phyloP scores from a whole-genome alignment of 768 basidiomycete genomes.

The Pisolithus orientalis region DNA sequence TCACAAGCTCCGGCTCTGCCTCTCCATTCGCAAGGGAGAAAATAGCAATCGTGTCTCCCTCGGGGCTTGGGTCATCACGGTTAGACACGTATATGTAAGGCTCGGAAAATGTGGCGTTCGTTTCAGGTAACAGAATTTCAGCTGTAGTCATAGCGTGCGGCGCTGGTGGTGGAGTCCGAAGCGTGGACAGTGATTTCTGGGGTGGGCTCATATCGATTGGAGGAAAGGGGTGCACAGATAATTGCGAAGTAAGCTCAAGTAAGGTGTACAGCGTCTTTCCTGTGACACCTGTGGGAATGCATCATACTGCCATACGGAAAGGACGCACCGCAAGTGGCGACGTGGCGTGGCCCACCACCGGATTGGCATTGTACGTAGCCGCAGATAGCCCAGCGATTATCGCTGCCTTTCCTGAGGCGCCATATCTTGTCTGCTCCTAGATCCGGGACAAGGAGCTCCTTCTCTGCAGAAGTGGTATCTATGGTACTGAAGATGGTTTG shows the following conservation, averaged over 20 bases:
- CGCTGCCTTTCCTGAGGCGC: slow-evolving; percentile 38
- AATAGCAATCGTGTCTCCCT: slow-evolving; percentile 69
- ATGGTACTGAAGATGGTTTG: slow-evolving; percentile 45
- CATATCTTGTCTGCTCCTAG: slow-evolving; percentile 69
- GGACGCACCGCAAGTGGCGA: slow-evolving; percentile 52
- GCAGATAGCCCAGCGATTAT: slow-evolving; percentile 43
- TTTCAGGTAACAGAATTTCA: slow-evolving; percentile 57
- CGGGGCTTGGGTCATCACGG: slow-evolving; percentile 61
- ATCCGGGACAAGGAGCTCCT: slow-evolving; percentile 68
- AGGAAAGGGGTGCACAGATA: slow-evolving; percentile 51
- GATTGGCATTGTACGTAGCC: slow-evolving; percentile 42
- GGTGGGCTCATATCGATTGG: slow-evolving; percentile 34
- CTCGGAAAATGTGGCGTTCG: slow-evolving; percentile 44
- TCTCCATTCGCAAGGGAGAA: slow-evolving; percentile 47
- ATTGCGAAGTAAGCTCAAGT: slow-evolving; percentile 55
- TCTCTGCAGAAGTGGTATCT: slow-evolving; percentile 30
- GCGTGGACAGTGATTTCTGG: slow-evolving; percentile 37
- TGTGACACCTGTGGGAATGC: slow-evolving; percentile 18
- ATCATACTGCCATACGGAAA: neutral
- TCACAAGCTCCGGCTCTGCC: slow-evolving; percentile 42
- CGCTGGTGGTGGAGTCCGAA: slow-evolving; percentile 38
- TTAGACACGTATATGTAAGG: slow-evolving; percentile 71
- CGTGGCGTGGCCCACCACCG: slow-evolving; percentile 70
- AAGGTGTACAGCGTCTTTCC: slow-evolving; percentile 61
- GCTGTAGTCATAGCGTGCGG: slow-evolving; percentile 56